Conservation (phyloP, 495 filamentous ascomycete genomes). For the Neurospora pannonica region DNA sequence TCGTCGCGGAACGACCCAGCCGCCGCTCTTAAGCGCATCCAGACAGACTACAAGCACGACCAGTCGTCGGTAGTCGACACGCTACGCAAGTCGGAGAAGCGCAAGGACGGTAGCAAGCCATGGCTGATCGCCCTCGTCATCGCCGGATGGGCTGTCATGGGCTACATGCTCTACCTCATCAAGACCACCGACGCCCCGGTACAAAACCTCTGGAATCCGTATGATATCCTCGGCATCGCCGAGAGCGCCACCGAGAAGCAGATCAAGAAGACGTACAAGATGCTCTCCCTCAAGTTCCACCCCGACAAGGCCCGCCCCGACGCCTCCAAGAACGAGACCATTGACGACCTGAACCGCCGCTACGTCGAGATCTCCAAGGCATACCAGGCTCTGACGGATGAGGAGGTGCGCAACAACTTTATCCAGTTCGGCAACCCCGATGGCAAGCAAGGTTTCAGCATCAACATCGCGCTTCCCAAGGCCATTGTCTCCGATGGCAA, state of each 20-base stretch:
- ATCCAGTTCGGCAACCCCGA: conserved; percentile 93
- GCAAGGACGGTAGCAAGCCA: conserved; percentile 69
- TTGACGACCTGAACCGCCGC: conserved; percentile 71
- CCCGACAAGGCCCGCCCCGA: conserved; percentile 86
- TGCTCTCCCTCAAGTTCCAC: conserved; percentile 76
- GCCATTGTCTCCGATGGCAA: conserved; percentile 88
- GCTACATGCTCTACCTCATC: conserved; percentile 88
- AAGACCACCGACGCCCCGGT: conserved; percentile 60
- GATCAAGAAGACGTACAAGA: conserved; percentile 83
- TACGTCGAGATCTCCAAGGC: conserved; percentile 95
- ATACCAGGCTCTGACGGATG: conserved; percentile 93
- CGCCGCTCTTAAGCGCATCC: conserved; percentile 37
- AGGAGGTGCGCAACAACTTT: conserved; percentile 94
- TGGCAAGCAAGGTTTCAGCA: conserved; percentile 95
- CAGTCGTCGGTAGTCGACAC: conserved; percentile 75
- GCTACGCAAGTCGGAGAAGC: conserved; percentile 79
- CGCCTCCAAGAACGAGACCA: conserved; percentile 76
- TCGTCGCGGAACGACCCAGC: conserved; percentile 58
- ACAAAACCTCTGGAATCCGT: conserved; percentile 88
- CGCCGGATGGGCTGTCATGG: conserved; percentile 75
- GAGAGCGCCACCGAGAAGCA: conserved; percentile 78
- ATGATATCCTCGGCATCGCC: conserved; percentile 80
- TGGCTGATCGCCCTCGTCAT: conserved; percentile 75
- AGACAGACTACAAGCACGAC: conserved; percentile 68
- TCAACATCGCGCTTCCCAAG: conserved; percentile 91